Percentiles rank a stretch among this genome's conserved stretches.
Conservation (phyloP, 805 yeast species). For the Jamesozyma gamospora region DNA sequence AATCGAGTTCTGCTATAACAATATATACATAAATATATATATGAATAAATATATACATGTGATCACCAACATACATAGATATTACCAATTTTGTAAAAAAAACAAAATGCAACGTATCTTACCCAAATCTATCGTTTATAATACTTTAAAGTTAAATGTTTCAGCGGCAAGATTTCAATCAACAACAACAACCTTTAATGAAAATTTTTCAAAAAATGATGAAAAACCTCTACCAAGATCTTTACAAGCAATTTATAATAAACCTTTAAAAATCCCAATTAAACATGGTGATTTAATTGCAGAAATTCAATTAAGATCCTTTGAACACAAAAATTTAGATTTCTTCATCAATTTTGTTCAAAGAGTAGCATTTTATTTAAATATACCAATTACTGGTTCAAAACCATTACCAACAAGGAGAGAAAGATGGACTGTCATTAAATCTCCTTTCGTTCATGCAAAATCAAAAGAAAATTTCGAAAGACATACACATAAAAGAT, state of each 20-base stretch:
- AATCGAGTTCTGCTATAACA: too few relatives aligned
- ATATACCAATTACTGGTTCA: slow-evolving; percentile 76
- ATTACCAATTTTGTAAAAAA: too few relatives aligned
- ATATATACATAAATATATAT: too few relatives aligned
- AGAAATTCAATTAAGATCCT: slow-evolving; percentile 63
- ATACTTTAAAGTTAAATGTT: too few relatives aligned
- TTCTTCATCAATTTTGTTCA: slow-evolving; percentile 77
- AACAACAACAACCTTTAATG: slow-evolving; percentile 2
- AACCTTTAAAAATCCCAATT: slow-evolving; percentile 61
- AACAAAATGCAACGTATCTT: too few relatives aligned
- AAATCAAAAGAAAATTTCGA: slow-evolving; percentile 90
- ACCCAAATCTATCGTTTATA: too few relatives aligned
- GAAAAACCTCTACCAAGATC: slow-evolving; percentile 68
- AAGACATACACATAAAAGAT: slow-evolving; percentile 71
- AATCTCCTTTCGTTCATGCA: slow-evolving; percentile 89
- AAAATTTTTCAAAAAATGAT: too few relatives aligned
- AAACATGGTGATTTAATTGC: slow-evolving; percentile 72
- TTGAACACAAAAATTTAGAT: slow-evolving; percentile 58
- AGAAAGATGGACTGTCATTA: slow-evolving; percentile 87
- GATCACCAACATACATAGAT: too few relatives aligned
- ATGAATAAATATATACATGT: too few relatives aligned
- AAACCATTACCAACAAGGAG: slow-evolving; percentile 56
- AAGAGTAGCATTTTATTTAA: slow-evolving; percentile 83
- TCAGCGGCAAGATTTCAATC: slow-evolving; percentile 12
- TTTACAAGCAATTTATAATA: slow-evolving; percentile 70